phyloP scores from a whole-genome alignment of 305 asterid species.

The Fraxinus sp. region DNA sequence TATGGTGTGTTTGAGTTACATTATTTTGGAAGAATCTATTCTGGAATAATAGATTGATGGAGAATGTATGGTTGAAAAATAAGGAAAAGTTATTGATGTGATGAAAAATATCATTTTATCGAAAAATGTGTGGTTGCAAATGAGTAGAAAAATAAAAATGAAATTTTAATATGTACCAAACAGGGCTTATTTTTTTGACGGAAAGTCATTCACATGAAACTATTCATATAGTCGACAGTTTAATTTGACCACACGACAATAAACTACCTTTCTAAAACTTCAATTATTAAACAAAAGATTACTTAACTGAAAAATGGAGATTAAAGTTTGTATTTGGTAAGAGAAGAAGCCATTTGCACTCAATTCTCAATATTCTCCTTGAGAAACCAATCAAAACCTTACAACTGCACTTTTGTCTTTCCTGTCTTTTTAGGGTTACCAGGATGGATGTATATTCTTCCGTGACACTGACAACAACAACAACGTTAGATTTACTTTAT shows the following conservation, averaged over 20 bases:
- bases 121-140: too few species aligned
- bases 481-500: not conserved
- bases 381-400: constrained; percentile 38
- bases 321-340: not conserved
- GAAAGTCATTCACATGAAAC: not conserved
- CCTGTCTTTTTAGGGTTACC: constrained; percentile 38
- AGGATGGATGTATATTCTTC: constrained; percentile 43
- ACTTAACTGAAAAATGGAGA: not conserved
- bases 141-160: too few species aligned
- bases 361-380: constrained; percentile 16
- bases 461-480: constrained; percentile 39
- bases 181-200: not conserved
- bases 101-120: too few species aligned
- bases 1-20: too few species aligned
- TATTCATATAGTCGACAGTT: not conserved
- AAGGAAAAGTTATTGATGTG: too few species aligned
- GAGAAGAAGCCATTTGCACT: constrained; percentile 17
- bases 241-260: not conserved
- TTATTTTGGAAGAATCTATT: too few species aligned
- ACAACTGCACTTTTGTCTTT: constrained; percentile 40
- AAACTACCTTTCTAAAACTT: constrained; percentile 4
- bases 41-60: too few species aligned
- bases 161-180: too few species aligned
- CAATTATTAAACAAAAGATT: not conserved
- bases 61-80: too few species aligned